A percentile compares a stretch with the other conserved stretches of the same genome.
These are phyloP conservation scores for Candida nanaspora DNA, from an alignment of 805 yeast genomes.

Conservation along the genomic window DNA sequence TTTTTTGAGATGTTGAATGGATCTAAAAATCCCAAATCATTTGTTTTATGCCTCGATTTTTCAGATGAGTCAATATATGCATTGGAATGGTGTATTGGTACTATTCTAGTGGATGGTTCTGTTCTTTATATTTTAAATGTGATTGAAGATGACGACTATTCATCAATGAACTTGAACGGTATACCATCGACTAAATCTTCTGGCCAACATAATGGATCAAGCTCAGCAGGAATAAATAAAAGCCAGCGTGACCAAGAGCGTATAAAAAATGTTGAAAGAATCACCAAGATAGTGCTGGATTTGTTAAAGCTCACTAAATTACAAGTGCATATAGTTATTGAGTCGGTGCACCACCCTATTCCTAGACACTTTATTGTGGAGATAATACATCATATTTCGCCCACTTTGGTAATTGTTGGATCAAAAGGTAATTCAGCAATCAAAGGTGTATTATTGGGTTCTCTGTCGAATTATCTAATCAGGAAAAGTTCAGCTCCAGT, in stretches of 20 bases:
- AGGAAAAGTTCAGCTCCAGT: constrained; percentile 69
- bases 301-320: constrained; percentile 58
- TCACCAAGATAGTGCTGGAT: constrained; percentile 31
- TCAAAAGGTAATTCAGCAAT: constrained; percentile 68
- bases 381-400: constrained; percentile 62
- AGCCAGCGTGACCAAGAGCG: constrained; percentile 30
- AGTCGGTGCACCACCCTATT: constrained; percentile 68
- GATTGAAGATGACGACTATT: constrained; percentile 35
- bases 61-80: constrained; percentile 81
- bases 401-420: constrained; percentile 69
- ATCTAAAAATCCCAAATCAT: constrained; percentile 39
- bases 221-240: not conserved
- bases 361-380: constrained; percentile 67
- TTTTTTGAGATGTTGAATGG: constrained; percentile 39
- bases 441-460: constrained; percentile 68
- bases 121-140: constrained; percentile 68
- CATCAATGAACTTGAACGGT: constrained; percentile 29
- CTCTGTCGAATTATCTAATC: constrained; percentile 64
- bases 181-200: constrained; percentile 17
- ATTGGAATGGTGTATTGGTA: constrained; percentile 82
- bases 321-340: constrained; percentile 67
- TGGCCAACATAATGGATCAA: not conserved
- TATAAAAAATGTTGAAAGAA: constrained; percentile 33
- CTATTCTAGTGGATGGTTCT: constrained; percentile 75
- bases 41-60: constrained; percentile 72